These are phyloP conservation scores for Flaveria bidentis DNA, from an alignment of 129 eudicot genomes.

Conservation along the genomic window DNA sequence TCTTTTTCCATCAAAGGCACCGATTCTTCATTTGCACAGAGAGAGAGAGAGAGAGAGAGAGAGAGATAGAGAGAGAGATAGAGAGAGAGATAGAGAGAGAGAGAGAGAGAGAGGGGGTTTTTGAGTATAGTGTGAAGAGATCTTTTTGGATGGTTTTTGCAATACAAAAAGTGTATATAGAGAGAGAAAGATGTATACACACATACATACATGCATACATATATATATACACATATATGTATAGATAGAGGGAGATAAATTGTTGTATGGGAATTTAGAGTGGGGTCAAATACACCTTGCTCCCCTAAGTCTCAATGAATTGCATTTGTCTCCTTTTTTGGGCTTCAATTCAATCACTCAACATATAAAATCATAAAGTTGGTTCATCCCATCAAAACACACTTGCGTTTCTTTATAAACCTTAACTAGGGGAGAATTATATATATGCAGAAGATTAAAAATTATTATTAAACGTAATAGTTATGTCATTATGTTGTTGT, in stretches of 20 bases:
- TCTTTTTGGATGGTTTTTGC: slow-evolving; percentile 27
- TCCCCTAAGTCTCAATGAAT: slow-evolving; percentile 26
- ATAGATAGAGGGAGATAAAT: background rate
- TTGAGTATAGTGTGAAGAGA: slow-evolving; percentile 35
- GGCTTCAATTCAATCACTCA: slow-evolving; percentile 29
- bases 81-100: background rate
- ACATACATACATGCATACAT: too few relatives aligned
- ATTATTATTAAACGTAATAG: too few relatives aligned
- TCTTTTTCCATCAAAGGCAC: slow-evolving; percentile 57
- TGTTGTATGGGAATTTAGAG: slow-evolving; percentile 33
- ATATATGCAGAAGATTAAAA: too few relatives aligned
- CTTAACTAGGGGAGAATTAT: too few relatives aligned
- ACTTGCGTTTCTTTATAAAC: background rate
- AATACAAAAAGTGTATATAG: slow-evolving; percentile 20
- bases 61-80: too few relatives aligned
- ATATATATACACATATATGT: too few relatives aligned
- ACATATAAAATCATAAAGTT: slow-evolving; percentile 7
- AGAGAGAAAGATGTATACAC: background rate
- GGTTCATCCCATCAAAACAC: slow-evolving; percentile 17
- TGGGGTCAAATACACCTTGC: slow-evolving; percentile 41
- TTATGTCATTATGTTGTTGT: too few relatives aligned
- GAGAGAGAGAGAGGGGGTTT: slow-evolving; percentile 11
- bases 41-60: slow-evolving; percentile 26
- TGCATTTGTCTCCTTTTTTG: slow-evolving; percentile 23
- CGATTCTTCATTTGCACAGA: slow-evolving; percentile 49